A percentile compares a stretch with the other conserved stretches of the same genome.
phyloP scores from a whole-genome alignment of 2,329 filamentous ascomycete genomes.

The Penicillium sclerotigenum region DNA sequence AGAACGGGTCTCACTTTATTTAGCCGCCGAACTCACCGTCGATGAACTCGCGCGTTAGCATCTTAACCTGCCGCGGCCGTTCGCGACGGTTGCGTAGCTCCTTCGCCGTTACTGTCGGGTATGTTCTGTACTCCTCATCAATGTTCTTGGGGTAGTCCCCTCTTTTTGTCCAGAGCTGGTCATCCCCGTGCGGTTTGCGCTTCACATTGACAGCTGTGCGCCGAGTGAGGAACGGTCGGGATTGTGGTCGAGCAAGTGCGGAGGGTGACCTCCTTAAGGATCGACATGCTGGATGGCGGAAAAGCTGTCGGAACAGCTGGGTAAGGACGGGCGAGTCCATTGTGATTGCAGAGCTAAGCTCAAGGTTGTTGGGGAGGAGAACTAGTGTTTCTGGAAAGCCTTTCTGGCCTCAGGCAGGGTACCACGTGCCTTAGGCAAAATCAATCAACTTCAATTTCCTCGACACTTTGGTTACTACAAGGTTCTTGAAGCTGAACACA shows the following conservation, averaged over 20 bases:
- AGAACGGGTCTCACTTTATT: not conserved
- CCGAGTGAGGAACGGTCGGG: slow-evolving; percentile 37
- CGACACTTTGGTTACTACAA: not conserved
- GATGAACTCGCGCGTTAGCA: slow-evolving; percentile 96
- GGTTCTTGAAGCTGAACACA: not conserved
- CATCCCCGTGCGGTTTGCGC: slow-evolving; percentile 47
- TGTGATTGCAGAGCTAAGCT: slow-evolving; percentile 11
- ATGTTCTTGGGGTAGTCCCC: slow-evolving; percentile 73
- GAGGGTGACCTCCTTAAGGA: slow-evolving; percentile 44
- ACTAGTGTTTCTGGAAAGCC: slow-evolving; percentile 16
- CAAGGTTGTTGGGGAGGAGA: slow-evolving; percentile 5
- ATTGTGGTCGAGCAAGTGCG: slow-evolving; percentile 29
- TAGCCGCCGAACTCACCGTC: slow-evolving; percentile 61
- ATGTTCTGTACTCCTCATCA: slow-evolving; percentile 73
- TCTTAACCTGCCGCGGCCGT: slow-evolving; percentile 84
- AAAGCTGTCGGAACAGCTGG: slow-evolving; percentile 80
- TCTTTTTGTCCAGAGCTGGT: slow-evolving; percentile 83
- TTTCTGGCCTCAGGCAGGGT: slow-evolving; percentile 10
- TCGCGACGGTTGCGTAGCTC: slow-evolving; percentile 70
- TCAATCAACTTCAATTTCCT: not conserved
- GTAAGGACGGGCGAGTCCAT: slow-evolving; percentile 83
- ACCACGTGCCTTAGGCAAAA: slow-evolving; percentile 1
- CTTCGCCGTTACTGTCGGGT: slow-evolving; percentile 80
- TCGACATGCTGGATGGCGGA: slow-evolving; percentile 68
- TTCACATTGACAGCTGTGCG: slow-evolving; percentile 38